Conservation (phyloP, 2,329 filamentous ascomycete species). For the Colletotrichum eremochloae region DNA sequence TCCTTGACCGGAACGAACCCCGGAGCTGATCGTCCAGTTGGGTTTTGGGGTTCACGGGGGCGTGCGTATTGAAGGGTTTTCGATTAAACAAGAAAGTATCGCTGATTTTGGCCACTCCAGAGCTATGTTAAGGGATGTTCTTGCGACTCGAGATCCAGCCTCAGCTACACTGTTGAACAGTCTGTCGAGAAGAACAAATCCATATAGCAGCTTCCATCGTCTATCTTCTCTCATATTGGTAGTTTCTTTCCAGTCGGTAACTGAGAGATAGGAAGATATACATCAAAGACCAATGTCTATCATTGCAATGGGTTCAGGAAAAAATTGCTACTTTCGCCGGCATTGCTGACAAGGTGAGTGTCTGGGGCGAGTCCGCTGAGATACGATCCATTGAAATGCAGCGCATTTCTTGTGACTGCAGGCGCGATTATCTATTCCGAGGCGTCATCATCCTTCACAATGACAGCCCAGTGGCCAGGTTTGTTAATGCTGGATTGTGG, state of each 20-base stretch:
- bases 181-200: slow-evolving; percentile 62
- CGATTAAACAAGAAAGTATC: neutral
- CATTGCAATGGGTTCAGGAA: slow-evolving; percentile 72
- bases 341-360: slow-evolving; percentile 73
- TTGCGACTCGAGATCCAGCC: slow-evolving; percentile 51
- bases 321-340: slow-evolving; percentile 76
- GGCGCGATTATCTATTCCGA: slow-evolving; percentile 73
- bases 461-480: slow-evolving; percentile 64
- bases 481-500: slow-evolving; percentile 66
- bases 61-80: slow-evolving; percentile 44
- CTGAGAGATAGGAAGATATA: slow-evolving; percentile 65
- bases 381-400: slow-evolving; percentile 73
- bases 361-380: slow-evolving; percentile 73
- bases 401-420: slow-evolving; percentile 71
- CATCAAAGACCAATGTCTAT: slow-evolving; percentile 72
- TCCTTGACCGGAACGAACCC: slow-evolving; percentile 59
- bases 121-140: slow-evolving; percentile 52
- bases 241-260: slow-evolving; percentile 70
- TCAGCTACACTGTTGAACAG: slow-evolving; percentile 50
- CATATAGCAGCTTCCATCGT: slow-evolving; percentile 75
- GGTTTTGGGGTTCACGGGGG: slow-evolving; percentile 73
- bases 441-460: slow-evolving; percentile 77
- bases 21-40: slow-evolving; percentile 63
- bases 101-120: slow-evolving; percentile 22
- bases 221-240: slow-evolving; percentile 73